These are phyloP conservation scores for Thraustochytrium sp. DNA, from an alignment of 352 stramenopile species.

Conservation along the genomic window DNA sequence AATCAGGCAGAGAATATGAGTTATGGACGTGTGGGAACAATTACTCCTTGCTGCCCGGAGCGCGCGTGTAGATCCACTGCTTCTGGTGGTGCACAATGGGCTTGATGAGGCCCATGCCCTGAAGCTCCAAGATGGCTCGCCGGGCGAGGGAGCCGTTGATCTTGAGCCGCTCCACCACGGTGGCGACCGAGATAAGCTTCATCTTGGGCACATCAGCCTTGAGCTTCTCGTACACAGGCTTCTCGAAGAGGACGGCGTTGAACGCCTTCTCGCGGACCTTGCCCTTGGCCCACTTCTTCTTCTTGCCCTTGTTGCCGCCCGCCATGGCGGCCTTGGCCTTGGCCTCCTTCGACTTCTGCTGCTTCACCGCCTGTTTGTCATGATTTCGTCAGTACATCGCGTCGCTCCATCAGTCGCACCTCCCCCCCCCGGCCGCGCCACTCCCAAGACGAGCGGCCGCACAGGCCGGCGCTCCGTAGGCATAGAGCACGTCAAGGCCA, in stretches of 20 bases:
- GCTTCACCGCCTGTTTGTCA: slow-evolving; percentile 54
- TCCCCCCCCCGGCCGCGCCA: too few species aligned
- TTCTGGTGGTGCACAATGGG: slow-evolving; percentile 87
- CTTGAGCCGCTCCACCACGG: slow-evolving; percentile 98
- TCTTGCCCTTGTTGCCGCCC: slow-evolving; percentile 97
- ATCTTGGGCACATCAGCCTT: slow-evolving; percentile 98
- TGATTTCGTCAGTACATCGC: too few species aligned
- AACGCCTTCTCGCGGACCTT: slow-evolving; percentile 99
- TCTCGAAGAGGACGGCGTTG: slow-evolving; percentile 99
- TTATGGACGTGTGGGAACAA: too few species aligned
- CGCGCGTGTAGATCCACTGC: slow-evolving; percentile 98
- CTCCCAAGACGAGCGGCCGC: not conserved
- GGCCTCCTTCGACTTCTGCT: slow-evolving; percentile 99
- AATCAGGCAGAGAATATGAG: too few species aligned
- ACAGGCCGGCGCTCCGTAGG: not conserved
- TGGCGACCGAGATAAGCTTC: slow-evolving; percentile 98
- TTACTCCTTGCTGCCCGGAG: too few species aligned
- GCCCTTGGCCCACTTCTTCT: slow-evolving; percentile 99
- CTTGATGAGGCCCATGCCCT: slow-evolving; percentile 90
- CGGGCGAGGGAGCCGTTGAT: slow-evolving; percentile 94
- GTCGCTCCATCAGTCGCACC: too few species aligned
- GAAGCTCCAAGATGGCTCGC: slow-evolving; percentile 89
- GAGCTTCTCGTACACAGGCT: slow-evolving; percentile 97
- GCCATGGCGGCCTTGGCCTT: slow-evolving; percentile 99
- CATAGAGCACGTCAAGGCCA: too few species aligned